phyloP scores from a whole-genome alignment of 1,284 basidiomycete species.

The Phellopilus nigrolimitatus region DNA sequence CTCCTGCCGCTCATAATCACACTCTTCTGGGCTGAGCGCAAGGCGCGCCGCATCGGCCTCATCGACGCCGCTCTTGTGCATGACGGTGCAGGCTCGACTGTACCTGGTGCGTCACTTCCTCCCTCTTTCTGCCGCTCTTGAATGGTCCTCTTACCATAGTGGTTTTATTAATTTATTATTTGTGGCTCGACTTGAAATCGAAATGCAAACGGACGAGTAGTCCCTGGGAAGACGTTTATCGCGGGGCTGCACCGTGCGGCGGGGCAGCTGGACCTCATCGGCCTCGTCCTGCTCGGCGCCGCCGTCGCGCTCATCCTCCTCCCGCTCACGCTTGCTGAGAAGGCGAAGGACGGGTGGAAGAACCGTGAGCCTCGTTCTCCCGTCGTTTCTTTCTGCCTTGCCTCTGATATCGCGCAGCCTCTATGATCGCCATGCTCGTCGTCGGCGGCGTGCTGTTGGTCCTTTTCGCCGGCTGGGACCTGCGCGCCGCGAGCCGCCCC shows the following conservation, averaged over 20 bases:
- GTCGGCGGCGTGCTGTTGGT: conserved; percentile 41
- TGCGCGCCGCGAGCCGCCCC: conserved; percentile 44
- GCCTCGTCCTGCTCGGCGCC: conserved; percentile 61
- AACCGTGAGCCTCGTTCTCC: conserved; percentile 33
- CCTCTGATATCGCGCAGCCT: conserved; percentile 33
- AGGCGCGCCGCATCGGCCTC: conserved; percentile 50
- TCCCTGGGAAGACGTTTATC: too few relatives aligned
- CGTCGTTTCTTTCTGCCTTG: background rate
- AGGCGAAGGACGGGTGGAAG: conserved; percentile 39
- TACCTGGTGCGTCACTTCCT: background rate
- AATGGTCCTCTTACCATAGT: too few relatives aligned
- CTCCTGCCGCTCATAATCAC: conserved; percentile 57
- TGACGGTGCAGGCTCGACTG: conserved; percentile 9
- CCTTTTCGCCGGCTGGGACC: conserved; percentile 45
- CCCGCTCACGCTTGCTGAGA: conserved; percentile 55
- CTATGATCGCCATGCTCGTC: conserved; percentile 53
- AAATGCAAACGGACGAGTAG: too few relatives aligned
- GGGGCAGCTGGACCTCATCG: conserved; percentile 57
- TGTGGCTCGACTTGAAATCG: too few relatives aligned
- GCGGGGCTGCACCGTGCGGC: conserved; percentile 27
- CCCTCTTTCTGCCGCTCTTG: background rate
- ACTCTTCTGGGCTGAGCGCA: conserved; percentile 68
- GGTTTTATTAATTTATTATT: too few relatives aligned
- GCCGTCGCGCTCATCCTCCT: conserved; percentile 61
- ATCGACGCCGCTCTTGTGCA: conserved; percentile 25